A percentile compares a stretch with the other conserved stretches of the same genome.
Evolutionary conservation across 169 alveolate species (phyloP).

Genomic region (Cyclospora cayetanensis): DNA sequence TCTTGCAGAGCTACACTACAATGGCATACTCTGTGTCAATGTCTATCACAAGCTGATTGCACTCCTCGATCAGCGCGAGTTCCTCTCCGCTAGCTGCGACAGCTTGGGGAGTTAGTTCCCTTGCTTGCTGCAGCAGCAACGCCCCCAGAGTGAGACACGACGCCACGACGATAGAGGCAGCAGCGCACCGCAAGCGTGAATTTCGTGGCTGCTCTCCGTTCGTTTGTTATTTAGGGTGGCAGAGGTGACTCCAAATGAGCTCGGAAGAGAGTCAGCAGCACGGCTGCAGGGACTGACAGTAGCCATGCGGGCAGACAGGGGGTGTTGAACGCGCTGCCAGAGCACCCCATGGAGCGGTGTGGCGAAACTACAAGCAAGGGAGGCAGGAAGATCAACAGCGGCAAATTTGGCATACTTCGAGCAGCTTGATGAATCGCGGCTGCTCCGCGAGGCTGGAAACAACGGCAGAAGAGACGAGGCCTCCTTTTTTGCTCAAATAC

Average conservation of each 20-base stretch:
- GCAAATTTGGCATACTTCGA: constrained; percentile 1
- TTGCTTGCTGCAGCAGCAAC: constrained; percentile 11
- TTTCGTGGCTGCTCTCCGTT: no score
- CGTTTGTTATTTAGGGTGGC: no score
- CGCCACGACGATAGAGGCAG: no score
- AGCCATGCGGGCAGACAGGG: no score
- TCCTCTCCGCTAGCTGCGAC: constrained; percentile 72
- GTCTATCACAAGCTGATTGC: constrained; percentile 81
- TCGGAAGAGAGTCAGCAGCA: no score
- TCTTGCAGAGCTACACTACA: no score
- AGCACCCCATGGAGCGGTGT: not conserved
- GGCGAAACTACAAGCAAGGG: not conserved
- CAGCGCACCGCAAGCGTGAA: no score
- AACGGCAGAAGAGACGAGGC: constrained; percentile 8
- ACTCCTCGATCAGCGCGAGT: constrained; percentile 80
- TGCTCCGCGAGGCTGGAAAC: constrained; percentile 1
- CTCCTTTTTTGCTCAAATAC: not conserved
- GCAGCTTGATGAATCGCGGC: not conserved
- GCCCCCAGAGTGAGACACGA: no score
- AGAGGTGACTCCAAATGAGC: no score
- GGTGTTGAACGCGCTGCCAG: not conserved
- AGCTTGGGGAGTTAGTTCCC: not conserved
- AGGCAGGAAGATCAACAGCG: not conserved
- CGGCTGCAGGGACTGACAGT: no score
- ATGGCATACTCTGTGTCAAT: constrained; percentile 80